phyloP scores from a whole-genome alignment of 225 moss, liverwort and hornwort species.

The Polytrichum commune region DNA sequence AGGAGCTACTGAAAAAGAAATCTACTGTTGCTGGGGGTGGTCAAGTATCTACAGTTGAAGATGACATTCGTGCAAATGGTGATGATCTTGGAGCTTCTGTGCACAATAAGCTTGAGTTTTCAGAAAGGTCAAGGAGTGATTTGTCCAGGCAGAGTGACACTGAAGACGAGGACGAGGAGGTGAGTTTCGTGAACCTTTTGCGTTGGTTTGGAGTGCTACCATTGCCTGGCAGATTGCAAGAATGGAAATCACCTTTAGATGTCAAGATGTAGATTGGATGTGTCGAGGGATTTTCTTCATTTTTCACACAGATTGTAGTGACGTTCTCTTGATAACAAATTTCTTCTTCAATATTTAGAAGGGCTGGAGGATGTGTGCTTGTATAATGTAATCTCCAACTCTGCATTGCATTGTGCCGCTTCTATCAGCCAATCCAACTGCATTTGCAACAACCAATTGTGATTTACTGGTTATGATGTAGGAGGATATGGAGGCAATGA shows the following conservation, averaged over 20 bases:
- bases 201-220: too few relatives aligned
- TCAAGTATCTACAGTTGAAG: slow-evolving; percentile 58
- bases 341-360: not conserved
- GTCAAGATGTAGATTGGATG: too few relatives aligned
- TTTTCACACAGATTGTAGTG: too few relatives aligned
- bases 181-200: slow-evolving; percentile 20
- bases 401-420: not conserved
- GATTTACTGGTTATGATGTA: slow-evolving; percentile 24
- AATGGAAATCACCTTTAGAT: too few relatives aligned
- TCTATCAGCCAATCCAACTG: not conserved
- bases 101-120: slow-evolving; percentile 51
- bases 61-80: slow-evolving; percentile 66
- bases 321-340: not conserved
- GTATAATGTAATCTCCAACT: not conserved
- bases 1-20: slow-evolving; percentile 95
- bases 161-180: slow-evolving; percentile 92
- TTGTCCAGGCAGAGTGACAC: slow-evolving; percentile 86
- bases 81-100: slow-evolving; percentile 42
- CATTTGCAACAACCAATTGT: not conserved
- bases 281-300: too few relatives aligned
- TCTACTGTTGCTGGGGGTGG: slow-evolving; percentile 53
- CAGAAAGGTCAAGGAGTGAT: slow-evolving; percentile 80
- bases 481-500: slow-evolving; percentile 82
- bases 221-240: too few relatives aligned
- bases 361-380: not conserved